Conservation (phyloP, 345 rosid species). For the Ricinus communis region DNA sequence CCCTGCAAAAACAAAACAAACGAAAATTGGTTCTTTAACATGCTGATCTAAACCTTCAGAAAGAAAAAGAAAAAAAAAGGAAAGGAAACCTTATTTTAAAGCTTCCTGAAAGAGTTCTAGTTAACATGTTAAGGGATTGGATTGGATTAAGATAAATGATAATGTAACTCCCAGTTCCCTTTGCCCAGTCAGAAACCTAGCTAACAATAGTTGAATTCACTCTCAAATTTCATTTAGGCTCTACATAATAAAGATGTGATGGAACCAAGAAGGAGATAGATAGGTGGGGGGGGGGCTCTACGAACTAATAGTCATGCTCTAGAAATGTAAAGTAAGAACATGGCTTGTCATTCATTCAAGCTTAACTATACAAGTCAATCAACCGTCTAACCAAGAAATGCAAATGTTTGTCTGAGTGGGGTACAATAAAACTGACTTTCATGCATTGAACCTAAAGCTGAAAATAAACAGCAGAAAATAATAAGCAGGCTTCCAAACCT, state of each 20-base stretch:
- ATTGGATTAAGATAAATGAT: neutral
- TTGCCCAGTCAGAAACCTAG: neutral
- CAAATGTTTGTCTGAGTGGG: neutral
- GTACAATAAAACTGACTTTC: neutral
- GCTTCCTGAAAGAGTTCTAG: neutral
- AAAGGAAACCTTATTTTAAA: neutral
- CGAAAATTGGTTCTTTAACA: neutral
- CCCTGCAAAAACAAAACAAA: slow-evolving; percentile 50
- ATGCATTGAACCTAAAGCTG: neutral
- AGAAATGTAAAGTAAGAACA: neutral
- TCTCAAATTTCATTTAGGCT: neutral
- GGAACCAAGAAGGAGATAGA: neutral
- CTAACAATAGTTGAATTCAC: neutral
- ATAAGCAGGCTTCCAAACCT: neutral
- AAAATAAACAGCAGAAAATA: neutral
- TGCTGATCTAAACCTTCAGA: neutral
- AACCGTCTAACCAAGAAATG: neutral
- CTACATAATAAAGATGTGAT: neutral
- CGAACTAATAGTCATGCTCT: neutral
- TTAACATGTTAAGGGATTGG: neutral
- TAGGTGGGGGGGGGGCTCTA: neutral
- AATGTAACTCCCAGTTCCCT: neutral
- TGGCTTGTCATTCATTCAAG: slow-evolving; percentile 6
- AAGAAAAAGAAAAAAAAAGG: neutral
- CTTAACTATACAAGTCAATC: slow-evolving; percentile 3